These are phyloP conservation scores for Chamaecyparis obtusa DNA, from an alignment of 75 land plant species.

Conservation along the genomic window DNA sequence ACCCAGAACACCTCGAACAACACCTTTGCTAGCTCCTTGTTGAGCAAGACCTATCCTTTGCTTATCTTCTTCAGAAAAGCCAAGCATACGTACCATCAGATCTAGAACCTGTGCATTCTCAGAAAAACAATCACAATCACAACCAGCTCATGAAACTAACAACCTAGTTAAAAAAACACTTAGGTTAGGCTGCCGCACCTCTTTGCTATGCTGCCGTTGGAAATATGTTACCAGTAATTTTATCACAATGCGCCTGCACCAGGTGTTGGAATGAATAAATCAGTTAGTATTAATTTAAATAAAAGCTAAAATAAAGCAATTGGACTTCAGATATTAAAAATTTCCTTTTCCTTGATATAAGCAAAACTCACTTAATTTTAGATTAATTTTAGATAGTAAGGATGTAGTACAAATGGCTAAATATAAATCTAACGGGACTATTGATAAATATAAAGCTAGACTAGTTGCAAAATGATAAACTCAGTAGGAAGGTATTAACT, in stretches of 20 bases:
- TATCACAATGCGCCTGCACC: constrained; percentile 94
- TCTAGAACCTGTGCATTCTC: constrained; percentile 74
- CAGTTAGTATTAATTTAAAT: neutral
- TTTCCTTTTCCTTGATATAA: neutral
- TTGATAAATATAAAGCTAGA: too few relatives aligned
- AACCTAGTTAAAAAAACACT: neutral
- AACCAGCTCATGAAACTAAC: neutral
- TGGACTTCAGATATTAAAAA: neutral
- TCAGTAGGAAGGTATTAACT: too few relatives aligned
- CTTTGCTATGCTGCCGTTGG: constrained; percentile 93
- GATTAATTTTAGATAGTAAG: too few relatives aligned
- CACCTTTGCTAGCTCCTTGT: constrained; percentile 78
- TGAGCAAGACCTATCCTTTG: constrained; percentile 85
- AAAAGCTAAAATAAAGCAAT: neutral
- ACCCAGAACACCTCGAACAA: constrained; percentile 95
- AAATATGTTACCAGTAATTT: constrained; percentile 96
- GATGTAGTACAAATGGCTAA: too few relatives aligned
- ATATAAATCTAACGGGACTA: too few relatives aligned
- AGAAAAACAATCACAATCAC: constrained; percentile 9
- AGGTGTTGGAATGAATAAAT: neutral
- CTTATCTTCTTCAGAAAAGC: constrained; percentile 99
- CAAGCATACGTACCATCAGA: constrained; percentile 98
- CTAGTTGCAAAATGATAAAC: too few relatives aligned
- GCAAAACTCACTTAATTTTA: neutral
- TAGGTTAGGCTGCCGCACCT: constrained; percentile 48